Percentiles rank a stretch among this genome's conserved stretches.
phyloP scores from a whole-genome alignment of 2,329 filamentous ascomycete species.

The Sclerotinia subarctica region DNA sequence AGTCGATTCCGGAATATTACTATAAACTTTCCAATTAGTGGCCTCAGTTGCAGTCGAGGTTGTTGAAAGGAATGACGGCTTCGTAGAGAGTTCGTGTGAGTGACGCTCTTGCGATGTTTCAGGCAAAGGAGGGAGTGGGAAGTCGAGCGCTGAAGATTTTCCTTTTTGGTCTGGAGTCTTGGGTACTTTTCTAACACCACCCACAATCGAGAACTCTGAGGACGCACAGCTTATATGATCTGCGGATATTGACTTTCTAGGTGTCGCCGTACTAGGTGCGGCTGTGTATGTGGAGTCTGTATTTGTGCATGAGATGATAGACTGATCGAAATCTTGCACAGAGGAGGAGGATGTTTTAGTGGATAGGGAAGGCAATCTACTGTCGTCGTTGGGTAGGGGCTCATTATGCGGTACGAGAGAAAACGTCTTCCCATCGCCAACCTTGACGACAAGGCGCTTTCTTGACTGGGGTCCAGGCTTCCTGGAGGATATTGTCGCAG shows the following conservation, averaged over 20 bases:
- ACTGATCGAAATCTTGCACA: slow-evolving; percentile 31
- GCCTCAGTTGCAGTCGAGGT: slow-evolving; percentile 37
- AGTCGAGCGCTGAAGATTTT: slow-evolving; percentile 27
- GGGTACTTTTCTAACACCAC: slow-evolving; percentile 39
- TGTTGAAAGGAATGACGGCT: slow-evolving; percentile 38
- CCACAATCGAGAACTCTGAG: slow-evolving; percentile 38
- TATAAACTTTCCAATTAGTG: slow-evolving; percentile 39
- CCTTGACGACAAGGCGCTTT: slow-evolving; percentile 34
- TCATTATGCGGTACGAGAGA: slow-evolving; percentile 34
- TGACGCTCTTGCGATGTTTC: slow-evolving; percentile 27
- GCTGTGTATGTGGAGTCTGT: slow-evolving; percentile 25
- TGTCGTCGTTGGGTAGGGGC: slow-evolving; percentile 27
- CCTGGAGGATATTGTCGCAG: slow-evolving; percentile 35
- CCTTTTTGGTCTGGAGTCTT: slow-evolving; percentile 39
- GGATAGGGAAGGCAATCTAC: slow-evolving; percentile 23
- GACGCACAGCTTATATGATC: slow-evolving; percentile 37
- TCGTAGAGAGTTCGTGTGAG: slow-evolving; percentile 36
- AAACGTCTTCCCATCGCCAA: slow-evolving; percentile 37
- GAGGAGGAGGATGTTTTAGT: slow-evolving; percentile 33
- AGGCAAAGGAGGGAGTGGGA: slow-evolving; percentile 32
- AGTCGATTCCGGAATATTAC: slow-evolving; percentile 22
- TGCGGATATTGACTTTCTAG: slow-evolving; percentile 31
- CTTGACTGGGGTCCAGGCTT: slow-evolving; percentile 32
- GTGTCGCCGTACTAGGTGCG: slow-evolving; percentile 30
- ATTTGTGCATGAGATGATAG: slow-evolving; percentile 34